Conservation (phyloP, 2,329 filamentous ascomycete species). For the Monilinia polystroma region DNA sequence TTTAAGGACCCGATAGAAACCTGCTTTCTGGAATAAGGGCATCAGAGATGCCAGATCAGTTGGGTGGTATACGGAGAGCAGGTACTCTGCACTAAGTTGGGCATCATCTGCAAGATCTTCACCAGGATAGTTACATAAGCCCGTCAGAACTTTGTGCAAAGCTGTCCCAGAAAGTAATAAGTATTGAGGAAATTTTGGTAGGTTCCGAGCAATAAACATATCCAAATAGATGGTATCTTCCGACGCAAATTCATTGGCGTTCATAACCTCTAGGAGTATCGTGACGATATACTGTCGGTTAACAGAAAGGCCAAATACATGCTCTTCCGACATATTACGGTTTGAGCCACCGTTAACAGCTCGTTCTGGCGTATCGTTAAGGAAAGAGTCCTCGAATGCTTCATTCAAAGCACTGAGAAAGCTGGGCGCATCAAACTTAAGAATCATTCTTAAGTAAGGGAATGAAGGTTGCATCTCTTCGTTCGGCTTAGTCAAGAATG, state of each 20-base stretch:
- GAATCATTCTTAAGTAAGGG: conserved; percentile 77
- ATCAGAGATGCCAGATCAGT: conserved; percentile 76
- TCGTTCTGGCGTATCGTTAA: conserved; percentile 75
- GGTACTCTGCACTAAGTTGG: conserved; percentile 93
- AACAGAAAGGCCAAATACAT: conserved; percentile 68
- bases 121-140: conserved; percentile 81
- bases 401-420: conserved; percentile 96
- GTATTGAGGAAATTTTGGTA: conserved; percentile 96
- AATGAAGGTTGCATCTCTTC: conserved; percentile 70
- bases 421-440: conserved; percentile 86
- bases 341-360: conserved; percentile 52
- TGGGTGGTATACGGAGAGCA: conserved; percentile 90
- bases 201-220: conserved; percentile 95
- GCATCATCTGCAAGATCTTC: conserved; percentile 85
- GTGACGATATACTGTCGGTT: conserved; percentile 92
- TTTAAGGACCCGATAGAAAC: conserved; percentile 90
- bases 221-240: conserved; percentile 92
- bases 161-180: conserved; percentile 85
- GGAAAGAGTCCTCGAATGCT: conserved; percentile 90
- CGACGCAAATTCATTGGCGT: conserved; percentile 67
- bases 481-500: conserved; percentile 60
- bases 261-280: conserved; percentile 90
- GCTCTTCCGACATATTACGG: conserved; percentile 59
- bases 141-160: conserved; percentile 74
- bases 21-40: conserved; percentile 72